Evolutionary conservation across 2,329 filamentous ascomycete genomes (phyloP).

Genomic region (Clarireedia sp.): DNA sequence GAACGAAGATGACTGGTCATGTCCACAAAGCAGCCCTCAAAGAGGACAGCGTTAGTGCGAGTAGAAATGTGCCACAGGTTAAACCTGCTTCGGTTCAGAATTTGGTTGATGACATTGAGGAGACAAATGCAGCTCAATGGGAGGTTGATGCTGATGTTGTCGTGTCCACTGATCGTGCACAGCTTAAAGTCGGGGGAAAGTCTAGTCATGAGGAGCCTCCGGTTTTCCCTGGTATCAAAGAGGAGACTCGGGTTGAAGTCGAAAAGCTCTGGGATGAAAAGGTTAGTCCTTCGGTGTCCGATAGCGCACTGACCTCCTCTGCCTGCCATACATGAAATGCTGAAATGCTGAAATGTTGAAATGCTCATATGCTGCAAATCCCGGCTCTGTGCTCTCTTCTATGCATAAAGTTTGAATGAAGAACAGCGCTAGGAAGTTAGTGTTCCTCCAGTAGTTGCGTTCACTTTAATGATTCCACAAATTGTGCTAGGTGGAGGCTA

Average conservation of each 20-base stretch:
- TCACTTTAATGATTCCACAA: neutral
- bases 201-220: neutral
- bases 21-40: neutral
- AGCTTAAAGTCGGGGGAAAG: no score
- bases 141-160: conserved; percentile 5
- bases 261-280: neutral
- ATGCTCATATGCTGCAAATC: neutral
- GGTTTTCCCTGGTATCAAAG: neutral
- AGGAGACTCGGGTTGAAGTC: neutral
- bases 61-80: neutral
- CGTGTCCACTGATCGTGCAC: neutral
- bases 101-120: conserved; percentile 13
- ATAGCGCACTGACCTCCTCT: neutral
- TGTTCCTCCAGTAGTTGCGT: neutral
- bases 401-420: neutral
- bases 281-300: neutral
- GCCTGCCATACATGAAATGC: neutral
- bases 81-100: conserved; percentile 1
- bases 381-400: neutral
- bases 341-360: neutral
- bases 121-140: conserved; percentile 20
- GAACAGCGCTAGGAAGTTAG: neutral
- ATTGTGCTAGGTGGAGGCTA: neutral
- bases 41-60: conserved; percentile 9
- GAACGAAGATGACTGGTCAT: conserved; percentile 12